Base-by-base conservation (phyloP, 345 rosid species). In the Gossypioides kirkii region DNA sequence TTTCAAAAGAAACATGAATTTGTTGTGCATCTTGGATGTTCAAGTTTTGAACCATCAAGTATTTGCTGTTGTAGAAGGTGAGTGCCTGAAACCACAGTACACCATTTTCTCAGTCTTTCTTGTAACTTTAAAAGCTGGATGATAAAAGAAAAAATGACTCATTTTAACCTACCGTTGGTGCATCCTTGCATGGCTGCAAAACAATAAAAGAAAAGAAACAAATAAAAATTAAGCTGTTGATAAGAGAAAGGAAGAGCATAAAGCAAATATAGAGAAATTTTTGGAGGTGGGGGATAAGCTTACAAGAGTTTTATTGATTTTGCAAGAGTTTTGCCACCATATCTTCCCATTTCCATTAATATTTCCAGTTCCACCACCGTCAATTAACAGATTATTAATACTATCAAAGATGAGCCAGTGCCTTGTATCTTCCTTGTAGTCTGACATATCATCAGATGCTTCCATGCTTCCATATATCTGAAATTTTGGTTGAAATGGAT, bases 261-360 rank as follows among this genome's bases (percentile, higher is more conserved):
- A 28, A 1, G 18, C 8, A 18, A 41, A 32, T 3, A 42, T 17
- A 11, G n/a, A 63, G 22, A 65, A 47, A 18, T 0, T 10, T n/a
- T 17, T 11, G 0, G 18, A 1, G 3, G 20, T 11, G n/a, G 1
- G 6, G 5, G 18, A 20, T 22, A 10, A 55, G 64, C 75, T 75
- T 84, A 90, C 98, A 65, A 84, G 88, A 68, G 76, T 20, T 82
- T 90, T 82, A 58, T 90, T 70, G 73, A 87, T 46, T 86, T 94
- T 94, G 89, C 98, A 91, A 10, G 98, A 93, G 74, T 86, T 86
- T 78, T 90, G 59, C 97, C 98, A 93, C 97, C 98, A 93, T 8
- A 87, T 81, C 22, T 86, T 79, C 23, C 98, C 98, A 52, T 90
- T 88, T 11, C 98, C 98, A 69, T 94, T 81, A 1, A 94, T 80